These are phyloP conservation scores for Phytophthora syringae DNA, from an alignment of 352 stramenopile species.

Conservation along the genomic window DNA sequence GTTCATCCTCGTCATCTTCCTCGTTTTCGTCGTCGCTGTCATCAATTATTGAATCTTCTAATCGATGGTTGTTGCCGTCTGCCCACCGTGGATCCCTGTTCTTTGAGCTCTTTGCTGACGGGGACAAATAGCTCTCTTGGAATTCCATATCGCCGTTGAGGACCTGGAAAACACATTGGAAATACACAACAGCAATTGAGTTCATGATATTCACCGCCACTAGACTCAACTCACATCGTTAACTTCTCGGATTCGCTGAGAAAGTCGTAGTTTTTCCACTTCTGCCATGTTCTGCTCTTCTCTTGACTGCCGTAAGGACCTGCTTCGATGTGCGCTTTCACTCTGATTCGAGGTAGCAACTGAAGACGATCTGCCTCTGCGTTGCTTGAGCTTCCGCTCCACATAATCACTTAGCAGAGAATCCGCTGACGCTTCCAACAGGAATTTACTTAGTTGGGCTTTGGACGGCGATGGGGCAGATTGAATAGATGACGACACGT, in stretches of 20 bases:
- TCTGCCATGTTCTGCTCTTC: slow-evolving; percentile 60
- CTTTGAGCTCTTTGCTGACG: slow-evolving; percentile 20
- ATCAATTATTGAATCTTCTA: not conserved
- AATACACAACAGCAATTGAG: slow-evolving; percentile 18
- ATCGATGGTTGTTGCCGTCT: not conserved
- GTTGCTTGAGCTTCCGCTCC: slow-evolving; percentile 66
- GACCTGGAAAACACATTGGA: slow-evolving; percentile 48
- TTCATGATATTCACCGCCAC: not conserved
- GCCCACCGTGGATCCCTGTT: slow-evolving; percentile 4
- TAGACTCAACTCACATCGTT: slow-evolving; percentile 57
- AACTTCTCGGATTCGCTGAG: slow-evolving; percentile 71
- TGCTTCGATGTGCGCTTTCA: slow-evolving; percentile 4
- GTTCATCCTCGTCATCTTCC: slow-evolving; percentile 54
- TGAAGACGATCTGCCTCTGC: slow-evolving; percentile 26
- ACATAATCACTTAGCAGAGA: slow-evolving; percentile 67
- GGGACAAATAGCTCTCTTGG: slow-evolving; percentile 57
- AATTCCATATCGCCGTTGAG: slow-evolving; percentile 65
- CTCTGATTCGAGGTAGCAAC: slow-evolving; percentile 14
- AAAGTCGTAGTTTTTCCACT: slow-evolving; percentile 69
- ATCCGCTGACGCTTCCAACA: slow-evolving; percentile 62
- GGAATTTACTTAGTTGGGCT: slow-evolving; percentile 47
- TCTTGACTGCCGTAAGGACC: slow-evolving; percentile 32
- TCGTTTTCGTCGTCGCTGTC: slow-evolving; percentile 23
- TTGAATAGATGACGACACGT: slow-evolving; percentile 12
- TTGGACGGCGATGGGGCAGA: slow-evolving; percentile 14